Evolutionary conservation across 345 rosid genomes (phyloP).

Genomic region (Arabis hirsuta): DNA sequence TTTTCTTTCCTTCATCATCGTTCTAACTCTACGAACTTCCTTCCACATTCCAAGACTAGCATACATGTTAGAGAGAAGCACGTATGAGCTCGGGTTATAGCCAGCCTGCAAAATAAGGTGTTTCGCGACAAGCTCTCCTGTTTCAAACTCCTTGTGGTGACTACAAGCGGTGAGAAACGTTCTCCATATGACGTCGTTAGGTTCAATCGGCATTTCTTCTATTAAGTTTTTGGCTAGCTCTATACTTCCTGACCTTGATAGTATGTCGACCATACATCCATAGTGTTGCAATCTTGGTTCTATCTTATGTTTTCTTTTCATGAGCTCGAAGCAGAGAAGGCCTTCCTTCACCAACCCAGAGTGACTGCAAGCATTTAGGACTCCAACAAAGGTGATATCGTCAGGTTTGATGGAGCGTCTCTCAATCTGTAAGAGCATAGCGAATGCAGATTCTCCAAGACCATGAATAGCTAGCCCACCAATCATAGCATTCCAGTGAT

Average conservation of each 20-base stretch:
- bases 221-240: constrained; percentile 54
- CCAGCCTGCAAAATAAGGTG: constrained; percentile 47
- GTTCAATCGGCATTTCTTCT: constrained; percentile 50
- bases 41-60: constrained; percentile 64
- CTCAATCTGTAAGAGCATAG: constrained; percentile 47
- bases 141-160: constrained; percentile 51
- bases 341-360: constrained; percentile 67
- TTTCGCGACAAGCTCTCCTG: constrained; percentile 54
- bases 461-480: constrained; percentile 66
- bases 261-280: constrained; percentile 60
- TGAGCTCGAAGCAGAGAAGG: constrained; percentile 55
- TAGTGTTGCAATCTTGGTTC: constrained; percentile 64
- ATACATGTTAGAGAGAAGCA: constrained; percentile 57
- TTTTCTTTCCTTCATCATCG: constrained; percentile 58
- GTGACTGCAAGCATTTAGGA: constrained; percentile 67
- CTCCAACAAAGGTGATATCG: constrained; percentile 57
- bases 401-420: constrained; percentile 51
- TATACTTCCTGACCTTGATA: constrained; percentile 57
- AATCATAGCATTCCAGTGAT: constrained; percentile 68
- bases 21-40: constrained; percentile 52
- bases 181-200: constrained; percentile 57
- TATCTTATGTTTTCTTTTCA: constrained; percentile 53
- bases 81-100: constrained; percentile 50
- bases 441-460: constrained; percentile 53
- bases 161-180: constrained; percentile 60